Base-by-base conservation (phyloP, 2,329 filamentous ascomycete genomes). In the Stromatinia cepivora region DNA sequence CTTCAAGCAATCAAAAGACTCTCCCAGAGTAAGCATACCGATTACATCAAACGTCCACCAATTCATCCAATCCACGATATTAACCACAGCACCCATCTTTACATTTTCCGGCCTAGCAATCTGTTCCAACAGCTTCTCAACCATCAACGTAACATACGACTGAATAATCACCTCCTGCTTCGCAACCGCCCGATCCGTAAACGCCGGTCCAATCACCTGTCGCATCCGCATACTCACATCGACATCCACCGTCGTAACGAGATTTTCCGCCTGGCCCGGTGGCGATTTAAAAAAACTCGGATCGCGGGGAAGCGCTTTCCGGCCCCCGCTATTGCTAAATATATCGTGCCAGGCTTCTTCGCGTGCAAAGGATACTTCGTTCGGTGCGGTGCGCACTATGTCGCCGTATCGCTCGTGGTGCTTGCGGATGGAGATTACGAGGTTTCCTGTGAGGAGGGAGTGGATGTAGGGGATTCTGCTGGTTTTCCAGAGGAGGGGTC, bases 341-440 rank as follows among this genome's bases (percentile, higher is more conserved):
- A 80, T 78, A 9, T 74, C 74, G 70, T 76, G 74, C 72, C 73
- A 74, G 4, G 72, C 73, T 28, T 65, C 46, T 45, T 62, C 34
- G 2, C 34, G 20, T 1, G 56, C 69, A 39, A 65, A 70, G 2
- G 70, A 69, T 7, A 73, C 48, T 53, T 74, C 70, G 48, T 74
- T 39, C 0, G 72, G 72, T 2, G 70, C 62, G 0, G 72, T 67
- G 31, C 72, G 69, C 10, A 75, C 64, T 9, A 75, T 69, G 11
- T 34, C 17, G 2, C 72, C 72, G 42, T 75, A 74, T 15, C 66
- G 36, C 1, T 66, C 45, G 36, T 74, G 72, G 0, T 71, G 46
- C 0, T 80, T 77, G 54, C 78, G 75, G 45, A 82, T 80, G 39
- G 59, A 31, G 65, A 59, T 36, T 25, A 58, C 36, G 50, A 48